phyloP scores from a whole-genome alignment of 2,329 filamentous ascomycete genomes.

The Diaporthe nobilis region DNA sequence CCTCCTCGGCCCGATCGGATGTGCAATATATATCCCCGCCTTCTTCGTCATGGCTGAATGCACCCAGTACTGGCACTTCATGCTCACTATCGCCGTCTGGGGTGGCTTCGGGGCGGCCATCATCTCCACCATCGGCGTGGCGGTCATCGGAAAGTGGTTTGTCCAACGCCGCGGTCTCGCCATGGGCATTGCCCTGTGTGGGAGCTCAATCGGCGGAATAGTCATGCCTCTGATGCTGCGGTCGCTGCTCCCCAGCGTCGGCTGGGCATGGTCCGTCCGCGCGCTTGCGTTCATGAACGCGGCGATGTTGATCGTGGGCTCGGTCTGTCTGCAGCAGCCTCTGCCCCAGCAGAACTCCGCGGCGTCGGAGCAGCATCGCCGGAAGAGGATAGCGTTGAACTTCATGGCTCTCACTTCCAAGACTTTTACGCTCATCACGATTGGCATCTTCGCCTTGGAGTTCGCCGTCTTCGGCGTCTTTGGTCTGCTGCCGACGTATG shows the following conservation, averaged over 20 bases:
- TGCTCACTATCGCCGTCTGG: conserved; percentile 59
- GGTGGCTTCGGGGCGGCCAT: conserved; percentile 58
- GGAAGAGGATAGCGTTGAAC: conserved; percentile 53
- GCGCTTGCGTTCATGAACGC: conserved; percentile 50
- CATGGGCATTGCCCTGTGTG: conserved; percentile 46
- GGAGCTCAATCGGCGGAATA: conserved; percentile 48
- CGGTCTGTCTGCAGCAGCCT: conserved; percentile 54
- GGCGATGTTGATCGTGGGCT: conserved; percentile 47
- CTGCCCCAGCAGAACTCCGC: conserved; percentile 41
- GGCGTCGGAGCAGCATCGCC: conserved; percentile 26
- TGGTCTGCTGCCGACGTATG: conserved; percentile 62
- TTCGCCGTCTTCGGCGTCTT: conserved; percentile 64
- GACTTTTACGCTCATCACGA: conserved; percentile 57
- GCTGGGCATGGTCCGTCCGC: conserved; percentile 54
- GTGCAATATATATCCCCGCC: conserved; percentile 53
- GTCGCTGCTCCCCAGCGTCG: conserved; percentile 47
- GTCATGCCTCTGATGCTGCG: conserved; percentile 53
- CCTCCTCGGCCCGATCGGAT: conserved; percentile 55
- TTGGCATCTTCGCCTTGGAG: conserved; percentile 61
- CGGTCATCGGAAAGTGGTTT: conserved; percentile 51
- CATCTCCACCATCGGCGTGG: conserved; percentile 53
- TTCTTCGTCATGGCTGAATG: conserved; percentile 64
- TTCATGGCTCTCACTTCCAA: conserved; percentile 57
- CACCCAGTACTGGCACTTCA: conserved; percentile 62
- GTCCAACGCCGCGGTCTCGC: conserved; percentile 45